These are phyloP conservation scores for Colletotrichum sp. DNA, from an alignment of 2,329 filamentous ascomycete species.

Conservation along the genomic window DNA sequence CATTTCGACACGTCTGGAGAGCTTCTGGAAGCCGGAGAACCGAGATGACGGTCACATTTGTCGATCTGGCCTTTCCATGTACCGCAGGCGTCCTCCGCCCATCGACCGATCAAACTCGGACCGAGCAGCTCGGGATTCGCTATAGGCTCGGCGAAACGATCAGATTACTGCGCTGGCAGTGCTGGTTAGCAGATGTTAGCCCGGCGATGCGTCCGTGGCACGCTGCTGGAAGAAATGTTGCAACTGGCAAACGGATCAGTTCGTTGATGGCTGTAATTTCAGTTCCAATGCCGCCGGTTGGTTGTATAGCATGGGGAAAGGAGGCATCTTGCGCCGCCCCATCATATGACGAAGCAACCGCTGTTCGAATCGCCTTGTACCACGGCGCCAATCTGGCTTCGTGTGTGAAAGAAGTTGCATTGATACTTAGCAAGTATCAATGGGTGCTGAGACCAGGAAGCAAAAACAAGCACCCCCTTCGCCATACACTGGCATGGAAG, in stretches of 20 bases:
- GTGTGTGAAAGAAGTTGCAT: neutral
- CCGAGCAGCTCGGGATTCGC: neutral
- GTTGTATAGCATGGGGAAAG: neutral
- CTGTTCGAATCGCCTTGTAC: neutral
- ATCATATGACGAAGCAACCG: neutral
- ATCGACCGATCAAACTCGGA: neutral
- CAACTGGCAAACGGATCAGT: neutral
- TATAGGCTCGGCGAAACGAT: neutral
- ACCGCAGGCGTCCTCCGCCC: neutral
- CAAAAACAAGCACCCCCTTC: neutral
- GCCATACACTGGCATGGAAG: neutral
- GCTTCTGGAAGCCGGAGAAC: neutral
- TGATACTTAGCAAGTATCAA: neutral
- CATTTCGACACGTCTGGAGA: neutral
- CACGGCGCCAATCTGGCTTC: neutral
- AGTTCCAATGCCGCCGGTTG: neutral
- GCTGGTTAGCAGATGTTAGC: neutral
- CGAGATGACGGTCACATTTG: neutral
- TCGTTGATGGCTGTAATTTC: neutral
- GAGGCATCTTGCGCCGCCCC: neutral
- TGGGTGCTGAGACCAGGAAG: neutral
- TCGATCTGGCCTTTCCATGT: neutral
- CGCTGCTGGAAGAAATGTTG: neutral
- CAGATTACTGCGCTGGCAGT: neutral
- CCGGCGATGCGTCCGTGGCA: neutral